Evolutionary conservation across 805 yeast species (phyloP).

Genomic region (Suhomyces tanzawaensis): DNA sequence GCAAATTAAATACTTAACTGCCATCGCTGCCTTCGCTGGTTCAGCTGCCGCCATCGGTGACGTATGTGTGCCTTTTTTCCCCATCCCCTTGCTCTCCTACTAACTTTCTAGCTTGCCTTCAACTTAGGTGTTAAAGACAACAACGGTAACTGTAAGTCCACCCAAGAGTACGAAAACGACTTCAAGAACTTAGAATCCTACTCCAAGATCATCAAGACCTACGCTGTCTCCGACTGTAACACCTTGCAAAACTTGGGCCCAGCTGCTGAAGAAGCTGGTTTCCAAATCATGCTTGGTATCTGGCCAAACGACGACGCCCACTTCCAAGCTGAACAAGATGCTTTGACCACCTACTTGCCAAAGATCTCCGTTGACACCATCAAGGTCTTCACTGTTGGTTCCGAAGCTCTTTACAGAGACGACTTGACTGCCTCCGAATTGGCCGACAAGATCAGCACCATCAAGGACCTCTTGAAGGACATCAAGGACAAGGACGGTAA

Average conservation of each 20-base stretch:
- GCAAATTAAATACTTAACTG: constrained; percentile 42
- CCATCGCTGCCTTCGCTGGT: constrained; percentile 48
- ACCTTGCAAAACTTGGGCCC: constrained; percentile 83
- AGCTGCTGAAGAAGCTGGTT: constrained; percentile 75
- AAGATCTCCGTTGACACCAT: constrained; percentile 63
- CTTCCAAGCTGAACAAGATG: constrained; percentile 69
- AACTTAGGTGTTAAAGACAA: constrained; percentile 82
- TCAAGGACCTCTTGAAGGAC: constrained; percentile 57
- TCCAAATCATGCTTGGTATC: constrained; percentile 76
- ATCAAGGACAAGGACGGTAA: constrained; percentile 80
- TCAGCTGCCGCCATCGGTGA: constrained; percentile 60
- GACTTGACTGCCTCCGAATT: constrained; percentile 76
- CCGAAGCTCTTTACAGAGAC: constrained; percentile 91
- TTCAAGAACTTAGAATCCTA: constrained; percentile 56
- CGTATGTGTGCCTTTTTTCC: constrained; percentile 25
- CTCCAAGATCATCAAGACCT: constrained; percentile 72
- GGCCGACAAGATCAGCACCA: constrained; percentile 61
- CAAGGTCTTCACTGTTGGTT: constrained; percentile 83
- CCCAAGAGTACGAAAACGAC: constrained; percentile 69
- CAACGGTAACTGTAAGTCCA: constrained; percentile 71
- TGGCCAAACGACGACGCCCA: constrained; percentile 92
- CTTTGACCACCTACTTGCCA: constrained; percentile 72
- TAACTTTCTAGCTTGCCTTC: constrained; percentile 51
- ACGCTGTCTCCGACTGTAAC: constrained; percentile 93
- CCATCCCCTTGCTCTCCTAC: constrained; percentile 4